phyloP scores from a whole-genome alignment of 352 stramenopile species.

The Phytophthora podocarpi region DNA sequence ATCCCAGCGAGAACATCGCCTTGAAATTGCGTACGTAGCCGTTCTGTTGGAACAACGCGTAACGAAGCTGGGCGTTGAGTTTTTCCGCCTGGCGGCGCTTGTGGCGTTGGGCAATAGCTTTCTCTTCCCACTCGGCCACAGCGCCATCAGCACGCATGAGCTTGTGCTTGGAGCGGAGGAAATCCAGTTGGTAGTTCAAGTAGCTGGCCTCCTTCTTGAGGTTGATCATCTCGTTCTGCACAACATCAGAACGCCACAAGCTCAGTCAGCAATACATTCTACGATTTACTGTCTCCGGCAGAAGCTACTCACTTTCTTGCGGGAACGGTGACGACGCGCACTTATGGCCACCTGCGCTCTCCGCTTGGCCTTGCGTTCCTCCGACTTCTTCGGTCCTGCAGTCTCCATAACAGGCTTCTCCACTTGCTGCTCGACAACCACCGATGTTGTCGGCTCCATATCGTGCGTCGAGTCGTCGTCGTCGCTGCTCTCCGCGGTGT shows the following conservation, averaged over 20 bases:
- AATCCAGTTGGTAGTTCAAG: constrained; percentile 50
- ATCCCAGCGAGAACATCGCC: constrained; percentile 32
- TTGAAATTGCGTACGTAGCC: constrained; percentile 47
- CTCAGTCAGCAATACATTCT: background rate
- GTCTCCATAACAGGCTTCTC: background rate
- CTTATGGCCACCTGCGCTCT: constrained; percentile 56
- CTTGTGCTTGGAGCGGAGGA: constrained; percentile 60
- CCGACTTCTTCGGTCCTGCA: constrained; percentile 17
- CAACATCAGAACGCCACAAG: background rate
- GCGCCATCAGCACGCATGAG: constrained; percentile 43
- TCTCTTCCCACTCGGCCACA: constrained; percentile 64
- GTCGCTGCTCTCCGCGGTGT: constrained; percentile 27
- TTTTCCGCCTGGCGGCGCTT: constrained; percentile 65
- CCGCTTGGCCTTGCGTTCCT: constrained; percentile 52
- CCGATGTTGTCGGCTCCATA: background rate
- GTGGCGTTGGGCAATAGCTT: constrained; percentile 57
- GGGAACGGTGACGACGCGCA: constrained; percentile 50
- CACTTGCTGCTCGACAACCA: background rate
- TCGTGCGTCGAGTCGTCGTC: constrained; percentile 2
- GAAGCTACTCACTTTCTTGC: constrained; percentile 47
- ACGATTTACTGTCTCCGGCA: background rate
- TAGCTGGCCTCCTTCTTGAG: constrained; percentile 52
- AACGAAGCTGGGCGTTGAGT: constrained; percentile 52
- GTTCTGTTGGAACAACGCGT: constrained; percentile 59
- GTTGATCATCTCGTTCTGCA: constrained; percentile 48